phyloP scores from a whole-genome alignment of 495 filamentous ascomycete genomes.

The Neurospora sp. region DNA sequence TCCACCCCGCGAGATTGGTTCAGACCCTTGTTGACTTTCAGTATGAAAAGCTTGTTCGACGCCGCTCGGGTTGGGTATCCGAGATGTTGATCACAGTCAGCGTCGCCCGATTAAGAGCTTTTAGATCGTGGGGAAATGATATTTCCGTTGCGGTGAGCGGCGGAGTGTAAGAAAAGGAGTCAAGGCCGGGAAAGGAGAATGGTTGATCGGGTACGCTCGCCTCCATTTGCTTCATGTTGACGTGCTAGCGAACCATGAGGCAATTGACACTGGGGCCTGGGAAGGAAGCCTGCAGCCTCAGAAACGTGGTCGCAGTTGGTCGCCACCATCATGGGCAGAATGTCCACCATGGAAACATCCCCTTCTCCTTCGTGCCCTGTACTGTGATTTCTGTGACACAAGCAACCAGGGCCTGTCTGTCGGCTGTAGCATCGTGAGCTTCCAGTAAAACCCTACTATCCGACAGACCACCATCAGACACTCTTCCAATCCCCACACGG shows the following conservation, averaged over 20 bases:
- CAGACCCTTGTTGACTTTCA: neutral
- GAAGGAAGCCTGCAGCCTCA: neutral
- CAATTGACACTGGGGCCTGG: neutral
- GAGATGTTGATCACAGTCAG: neutral
- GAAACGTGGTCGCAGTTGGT: neutral
- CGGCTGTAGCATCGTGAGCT: neutral
- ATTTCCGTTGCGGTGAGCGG: neutral
- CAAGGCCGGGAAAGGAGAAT: neutral
- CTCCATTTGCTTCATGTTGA: neutral
- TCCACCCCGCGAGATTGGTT: neutral
- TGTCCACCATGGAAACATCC: neutral
- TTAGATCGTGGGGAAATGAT: neutral
- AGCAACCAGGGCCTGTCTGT: neutral
- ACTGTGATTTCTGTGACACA: neutral
- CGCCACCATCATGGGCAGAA: neutral
- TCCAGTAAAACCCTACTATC: neutral
- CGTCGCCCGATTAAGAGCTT: neutral
- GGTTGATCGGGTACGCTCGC: neutral
- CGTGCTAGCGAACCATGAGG: neutral
- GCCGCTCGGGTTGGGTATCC: neutral
- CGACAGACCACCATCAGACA: neutral
- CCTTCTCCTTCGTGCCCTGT: neutral
- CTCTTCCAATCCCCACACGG: neutral
- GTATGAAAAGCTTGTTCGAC: neutral
- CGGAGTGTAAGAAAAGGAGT: neutral